Percentiles rank a stretch among this genome's conserved stretches.
Conservation (phyloP, 495 filamentous ascomycete species). For the Talaromyces thailandensis region DNA sequence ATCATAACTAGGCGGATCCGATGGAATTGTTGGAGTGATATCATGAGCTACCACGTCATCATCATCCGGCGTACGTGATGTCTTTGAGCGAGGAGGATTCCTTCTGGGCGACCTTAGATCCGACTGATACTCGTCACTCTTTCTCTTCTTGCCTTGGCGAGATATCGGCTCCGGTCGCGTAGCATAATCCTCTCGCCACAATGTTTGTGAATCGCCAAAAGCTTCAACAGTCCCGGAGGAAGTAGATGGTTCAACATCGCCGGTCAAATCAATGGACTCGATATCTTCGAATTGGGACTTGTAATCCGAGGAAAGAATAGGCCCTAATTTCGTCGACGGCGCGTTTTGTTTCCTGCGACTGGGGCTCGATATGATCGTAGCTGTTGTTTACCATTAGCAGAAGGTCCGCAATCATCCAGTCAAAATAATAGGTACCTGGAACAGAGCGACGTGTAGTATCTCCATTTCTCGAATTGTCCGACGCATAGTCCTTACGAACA, state of each 20-base stretch:
- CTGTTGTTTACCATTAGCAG: not conserved
- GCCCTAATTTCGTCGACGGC: not conserved
- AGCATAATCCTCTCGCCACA: conserved; percentile 55
- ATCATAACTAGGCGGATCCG: not conserved
- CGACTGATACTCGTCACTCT: conserved; percentile 58
- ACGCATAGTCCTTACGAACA: not conserved
- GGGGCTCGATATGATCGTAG: not conserved
- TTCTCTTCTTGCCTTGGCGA: conserved; percentile 59
- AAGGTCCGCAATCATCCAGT: not conserved
- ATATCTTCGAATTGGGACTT: conserved; percentile 25
- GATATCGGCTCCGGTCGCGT: conserved; percentile 30
- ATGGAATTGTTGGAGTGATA: not conserved
- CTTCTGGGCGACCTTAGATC: conserved; percentile 27
- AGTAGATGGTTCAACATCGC: conserved; percentile 33
- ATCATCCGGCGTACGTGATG: not conserved
- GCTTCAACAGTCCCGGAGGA: conserved; percentile 34
- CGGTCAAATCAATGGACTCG: conserved; percentile 66
- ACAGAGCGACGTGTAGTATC: not conserved
- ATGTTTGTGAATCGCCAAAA: conserved; percentile 41
- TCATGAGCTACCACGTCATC: not conserved
- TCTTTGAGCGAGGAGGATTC: not conserved
- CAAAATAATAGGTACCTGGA: not conserved
- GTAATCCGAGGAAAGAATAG: conserved; percentile 11
- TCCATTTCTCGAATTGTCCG: not conserved
- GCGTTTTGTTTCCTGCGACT: not conserved